Percentiles rank a stretch among this genome's conserved stretches.
These are phyloP conservation scores for Epichloe glyceriae DNA, from an alignment of 2,329 filamentous ascomycete species.

Conservation along the genomic window DNA sequence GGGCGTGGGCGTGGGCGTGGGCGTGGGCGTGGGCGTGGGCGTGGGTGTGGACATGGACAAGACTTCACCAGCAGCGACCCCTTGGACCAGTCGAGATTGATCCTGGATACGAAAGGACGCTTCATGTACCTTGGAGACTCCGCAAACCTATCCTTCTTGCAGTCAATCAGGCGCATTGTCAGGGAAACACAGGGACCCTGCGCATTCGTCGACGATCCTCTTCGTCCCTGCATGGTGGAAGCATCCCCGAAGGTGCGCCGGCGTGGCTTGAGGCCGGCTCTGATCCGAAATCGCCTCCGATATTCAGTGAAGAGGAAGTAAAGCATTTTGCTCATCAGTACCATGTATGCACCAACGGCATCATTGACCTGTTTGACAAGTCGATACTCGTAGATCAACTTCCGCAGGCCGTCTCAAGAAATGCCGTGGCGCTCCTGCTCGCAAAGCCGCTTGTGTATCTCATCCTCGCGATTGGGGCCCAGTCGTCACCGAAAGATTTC, in stretches of 20 bases:
- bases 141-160: conserved; percentile 12
- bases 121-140: conserved; percentile 7
- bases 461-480: conserved; percentile 14
- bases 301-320: conserved; percentile 3
- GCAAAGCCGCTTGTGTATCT: conserved; percentile 24
- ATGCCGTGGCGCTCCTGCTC: conserved; percentile 4
- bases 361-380: conserved; percentile 20
- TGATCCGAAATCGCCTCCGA: background rate
- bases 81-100: conserved; percentile 5
- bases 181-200: conserved; percentile 12
- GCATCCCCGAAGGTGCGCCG: conserved; percentile 11
- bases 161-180: conserved; percentile 14
- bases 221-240: conserved; percentile 16
- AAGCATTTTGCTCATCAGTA: conserved; percentile 3
- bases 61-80: conserved; percentile 12
- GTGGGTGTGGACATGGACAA: background rate
- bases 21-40: background rate
- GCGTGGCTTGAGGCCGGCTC: conserved; percentile 9
- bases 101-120: conserved; percentile 6
- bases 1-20: background rate
- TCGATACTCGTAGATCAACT: conserved; percentile 15
- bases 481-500: conserved; percentile 17
- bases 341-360: conserved; percentile 15
- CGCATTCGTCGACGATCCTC: conserved; percentile 15
- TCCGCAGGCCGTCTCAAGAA: conserved; percentile 6